Evolutionary conservation across 257 asterid species (phyloP).

Genomic region (Leonotis leonurus): DNA sequence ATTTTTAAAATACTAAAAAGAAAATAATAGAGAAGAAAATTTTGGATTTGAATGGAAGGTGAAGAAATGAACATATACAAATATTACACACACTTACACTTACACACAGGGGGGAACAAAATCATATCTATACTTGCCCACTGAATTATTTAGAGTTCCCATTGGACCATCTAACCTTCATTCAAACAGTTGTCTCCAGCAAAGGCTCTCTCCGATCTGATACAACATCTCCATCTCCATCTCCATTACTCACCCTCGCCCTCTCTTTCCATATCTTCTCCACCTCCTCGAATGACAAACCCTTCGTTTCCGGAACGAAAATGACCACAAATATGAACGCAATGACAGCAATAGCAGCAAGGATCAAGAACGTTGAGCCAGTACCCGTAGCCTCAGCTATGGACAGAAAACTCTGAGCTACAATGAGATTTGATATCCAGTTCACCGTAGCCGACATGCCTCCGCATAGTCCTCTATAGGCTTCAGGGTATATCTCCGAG

Average conservation of each 20-base stretch:
- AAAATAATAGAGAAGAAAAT: too few relatives aligned
- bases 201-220: constrained; percentile 32
- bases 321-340: constrained; percentile 59
- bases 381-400: constrained; percentile 55
- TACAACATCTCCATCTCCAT: constrained; percentile 1
- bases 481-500: constrained; percentile 84
- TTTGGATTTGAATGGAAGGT: too few relatives aligned
- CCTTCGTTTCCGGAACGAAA: constrained; percentile 87
- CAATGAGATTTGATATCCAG: constrained; percentile 82
- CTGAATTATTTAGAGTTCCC: not conserved
- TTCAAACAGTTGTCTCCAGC: constrained; percentile 16
- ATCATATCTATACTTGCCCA: not conserved
- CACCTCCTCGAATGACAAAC: constrained; percentile 76
- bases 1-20: too few relatives aligned
- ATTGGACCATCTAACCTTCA: not conserved
- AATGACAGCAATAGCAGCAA: constrained; percentile 55
- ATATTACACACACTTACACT: not conserved
- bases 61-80: too few relatives aligned
- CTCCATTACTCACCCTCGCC: constrained; percentile 41
- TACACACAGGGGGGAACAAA: not conserved
- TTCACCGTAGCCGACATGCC: constrained; percentile 97
- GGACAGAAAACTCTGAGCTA: constrained; percentile 75
- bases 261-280: constrained; percentile 76
- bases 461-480: constrained; percentile 76
- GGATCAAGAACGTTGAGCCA: constrained; percentile 64